Conservation (phyloP, 257 asterid genomes). For the Scutellaria baicalensis region DNA sequence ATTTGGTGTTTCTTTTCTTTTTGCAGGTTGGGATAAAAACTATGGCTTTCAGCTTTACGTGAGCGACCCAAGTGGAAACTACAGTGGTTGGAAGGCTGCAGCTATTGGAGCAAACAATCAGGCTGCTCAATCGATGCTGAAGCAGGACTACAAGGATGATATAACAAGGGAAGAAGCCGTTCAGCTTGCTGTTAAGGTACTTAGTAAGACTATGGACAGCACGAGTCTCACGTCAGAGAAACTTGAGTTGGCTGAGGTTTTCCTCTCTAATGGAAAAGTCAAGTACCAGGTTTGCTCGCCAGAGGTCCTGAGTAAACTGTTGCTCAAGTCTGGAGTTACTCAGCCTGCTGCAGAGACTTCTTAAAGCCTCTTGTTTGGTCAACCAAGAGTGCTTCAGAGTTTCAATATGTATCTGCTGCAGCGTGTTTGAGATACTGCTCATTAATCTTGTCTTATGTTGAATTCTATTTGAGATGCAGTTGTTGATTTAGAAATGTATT, state of each 20-base stretch:
- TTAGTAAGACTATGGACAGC: slow-evolving; percentile 94
- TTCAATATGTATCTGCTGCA: not conserved
- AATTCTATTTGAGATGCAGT: slow-evolving; percentile 18
- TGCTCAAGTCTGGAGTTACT: slow-evolving; percentile 67
- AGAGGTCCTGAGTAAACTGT: slow-evolving; percentile 43
- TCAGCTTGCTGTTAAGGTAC: slow-evolving; percentile 78
- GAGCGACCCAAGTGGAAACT: slow-evolving; percentile 97
- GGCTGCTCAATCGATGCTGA: slow-evolving; percentile 89
- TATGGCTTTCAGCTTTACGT: slow-evolving; percentile 90
- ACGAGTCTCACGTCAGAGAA: slow-evolving; percentile 88
- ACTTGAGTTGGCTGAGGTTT: slow-evolving; percentile 92
- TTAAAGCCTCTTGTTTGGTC: slow-evolving; percentile 22
- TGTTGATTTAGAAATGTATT: not conserved
- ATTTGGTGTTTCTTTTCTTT: slow-evolving; percentile 87
- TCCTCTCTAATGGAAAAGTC: slow-evolving; percentile 52
- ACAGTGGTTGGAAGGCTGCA: slow-evolving; percentile 93
- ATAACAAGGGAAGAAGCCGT: slow-evolving; percentile 73
- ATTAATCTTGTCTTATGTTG: slow-evolving; percentile 9
- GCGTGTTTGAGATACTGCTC: slow-evolving; percentile 3
- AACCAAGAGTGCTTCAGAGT: not conserved
- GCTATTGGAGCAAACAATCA: slow-evolving; percentile 90
- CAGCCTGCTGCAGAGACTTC: slow-evolving; percentile 81
- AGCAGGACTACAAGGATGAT: slow-evolving; percentile 93
- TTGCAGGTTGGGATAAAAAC: slow-evolving; percentile 96
- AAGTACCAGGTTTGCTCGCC: slow-evolving; percentile 76